phyloP scores from a whole-genome alignment of 257 asterid species.

The Thymus mandschuricus region DNA sequence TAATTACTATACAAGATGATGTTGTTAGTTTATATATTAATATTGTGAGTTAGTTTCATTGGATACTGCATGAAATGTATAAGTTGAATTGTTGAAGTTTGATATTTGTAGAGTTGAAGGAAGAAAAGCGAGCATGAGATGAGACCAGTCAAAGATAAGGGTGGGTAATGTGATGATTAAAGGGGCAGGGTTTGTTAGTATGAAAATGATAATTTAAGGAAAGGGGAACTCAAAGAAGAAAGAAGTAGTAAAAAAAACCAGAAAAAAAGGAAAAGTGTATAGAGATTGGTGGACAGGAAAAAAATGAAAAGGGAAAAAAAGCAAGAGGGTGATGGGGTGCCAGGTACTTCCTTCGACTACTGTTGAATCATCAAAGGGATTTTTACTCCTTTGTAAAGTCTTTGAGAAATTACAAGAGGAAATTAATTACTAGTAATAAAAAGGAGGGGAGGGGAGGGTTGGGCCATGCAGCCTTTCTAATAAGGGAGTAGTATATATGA shows the following conservation, averaged over 20 bases:
- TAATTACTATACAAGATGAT: too few relatives aligned
- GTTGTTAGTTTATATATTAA: too few relatives aligned
- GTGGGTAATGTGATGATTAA: constrained; percentile 50
- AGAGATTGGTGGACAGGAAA: not conserved
- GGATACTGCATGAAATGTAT: not conserved
- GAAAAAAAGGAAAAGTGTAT: constrained; percentile 47
- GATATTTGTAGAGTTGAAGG: constrained; percentile 25
- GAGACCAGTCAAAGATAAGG: constrained; percentile 61
- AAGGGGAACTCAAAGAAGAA: constrained; percentile 34
- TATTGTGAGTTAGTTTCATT: not conserved
- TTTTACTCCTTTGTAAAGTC: constrained; percentile 39
- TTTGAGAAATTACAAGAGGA: not conserved
- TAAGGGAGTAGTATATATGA: too few relatives aligned
- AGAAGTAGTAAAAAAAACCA: constrained; percentile 27
- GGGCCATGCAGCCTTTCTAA: constrained; percentile 51
- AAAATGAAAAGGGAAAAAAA: constrained; percentile 21
- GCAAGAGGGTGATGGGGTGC: constrained; percentile 36
- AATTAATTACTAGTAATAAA: constrained; percentile 41
- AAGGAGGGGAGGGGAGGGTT: constrained; percentile 26
- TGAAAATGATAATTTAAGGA: constrained; percentile 60
- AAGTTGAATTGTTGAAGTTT: not conserved
- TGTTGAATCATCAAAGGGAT: constrained; percentile 39
- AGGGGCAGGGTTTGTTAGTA: constrained; percentile 37
- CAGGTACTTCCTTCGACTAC: constrained; percentile 36
- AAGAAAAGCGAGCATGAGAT: not conserved